Conservation (phyloP, 2,329 filamentous ascomycete genomes). For the Ophiosphaerella herpotricha region DNA sequence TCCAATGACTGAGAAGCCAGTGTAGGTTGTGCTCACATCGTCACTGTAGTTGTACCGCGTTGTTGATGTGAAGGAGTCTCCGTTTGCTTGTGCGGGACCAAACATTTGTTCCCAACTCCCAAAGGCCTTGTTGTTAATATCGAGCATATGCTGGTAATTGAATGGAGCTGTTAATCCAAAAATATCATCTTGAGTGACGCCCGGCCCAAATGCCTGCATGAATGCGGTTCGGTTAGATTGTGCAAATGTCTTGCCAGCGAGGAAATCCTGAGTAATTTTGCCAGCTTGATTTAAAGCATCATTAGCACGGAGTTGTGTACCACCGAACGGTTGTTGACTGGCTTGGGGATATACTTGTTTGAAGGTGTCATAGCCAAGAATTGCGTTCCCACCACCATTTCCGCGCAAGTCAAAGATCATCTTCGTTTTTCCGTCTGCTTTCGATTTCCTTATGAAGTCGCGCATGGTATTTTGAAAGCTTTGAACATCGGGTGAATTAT, state of each 20-base stretch:
- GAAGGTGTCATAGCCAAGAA: constrained; percentile 53
- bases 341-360: constrained; percentile 58
- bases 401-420: constrained; percentile 67
- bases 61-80: constrained; percentile 43
- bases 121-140: constrained; percentile 36
- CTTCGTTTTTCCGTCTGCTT: constrained; percentile 59
- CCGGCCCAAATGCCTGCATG: constrained; percentile 27
- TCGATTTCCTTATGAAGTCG: constrained; percentile 54
- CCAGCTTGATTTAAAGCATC: constrained; percentile 45
- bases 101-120: constrained; percentile 44
- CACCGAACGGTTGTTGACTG: constrained; percentile 49
- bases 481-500: constrained; percentile 37
- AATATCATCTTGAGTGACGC: constrained; percentile 25
- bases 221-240: constrained; percentile 37
- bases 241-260: constrained; percentile 32
- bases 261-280: constrained; percentile 36
- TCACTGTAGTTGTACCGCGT: constrained; percentile 46
- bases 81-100: constrained; percentile 38
- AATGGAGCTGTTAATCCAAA: constrained; percentile 31
- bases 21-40: constrained; percentile 33
- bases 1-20: constrained; percentile 37
- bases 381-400: constrained; percentile 62
- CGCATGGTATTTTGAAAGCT: constrained; percentile 48
- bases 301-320: constrained; percentile 54
- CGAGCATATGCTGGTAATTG: constrained; percentile 41